Conservation (phyloP, 352 stramenopile genomes). For the Phytophthora megakarya region DNA sequence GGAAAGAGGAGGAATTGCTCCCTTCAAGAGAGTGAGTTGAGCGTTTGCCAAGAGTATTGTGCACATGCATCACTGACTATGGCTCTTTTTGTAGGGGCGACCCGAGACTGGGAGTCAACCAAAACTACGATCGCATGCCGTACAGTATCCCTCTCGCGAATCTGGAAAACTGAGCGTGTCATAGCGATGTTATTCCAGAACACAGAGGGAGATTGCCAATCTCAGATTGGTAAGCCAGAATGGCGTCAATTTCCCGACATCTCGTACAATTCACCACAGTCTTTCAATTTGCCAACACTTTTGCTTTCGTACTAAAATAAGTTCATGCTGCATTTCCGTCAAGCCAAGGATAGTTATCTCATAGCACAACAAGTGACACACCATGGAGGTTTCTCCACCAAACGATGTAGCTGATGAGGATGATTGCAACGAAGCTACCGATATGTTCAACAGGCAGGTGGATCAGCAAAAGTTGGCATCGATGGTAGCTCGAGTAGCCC, state of each 20-base stretch:
- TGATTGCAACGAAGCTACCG: conserved; percentile 36
- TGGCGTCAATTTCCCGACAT: too few relatives aligned
- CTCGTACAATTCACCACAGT: too few relatives aligned
- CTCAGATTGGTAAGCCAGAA: too few relatives aligned
- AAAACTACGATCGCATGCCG: conserved; percentile 77
- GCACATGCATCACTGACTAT: conserved; percentile 16
- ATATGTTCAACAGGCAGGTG: conserved; percentile 75
- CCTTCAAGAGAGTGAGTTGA: conserved; percentile 60
- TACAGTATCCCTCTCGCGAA: conserved; percentile 77
- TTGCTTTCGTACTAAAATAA: too few relatives aligned
- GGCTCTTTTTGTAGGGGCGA: conserved; percentile 50
- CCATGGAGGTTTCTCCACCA: conserved; percentile 25
- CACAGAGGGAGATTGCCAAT: too few relatives aligned
- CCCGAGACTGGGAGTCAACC: conserved; percentile 70
- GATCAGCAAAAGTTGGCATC: conserved; percentile 65
- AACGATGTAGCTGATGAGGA: not conserved
- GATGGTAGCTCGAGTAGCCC: conserved; percentile 61
- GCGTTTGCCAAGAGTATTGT: not conserved
- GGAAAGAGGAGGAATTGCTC: conserved; percentile 57
- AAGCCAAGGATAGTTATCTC: too few relatives aligned
- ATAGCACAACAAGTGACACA: not conserved
- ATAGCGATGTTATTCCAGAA: too few relatives aligned
- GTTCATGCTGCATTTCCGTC: too few relatives aligned
- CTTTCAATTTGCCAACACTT: too few relatives aligned
- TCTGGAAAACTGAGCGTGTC: too few relatives aligned